Evolutionary conservation across 768 basidiomycete genomes (phyloP).

Genomic region (Russula virescens): DNA sequence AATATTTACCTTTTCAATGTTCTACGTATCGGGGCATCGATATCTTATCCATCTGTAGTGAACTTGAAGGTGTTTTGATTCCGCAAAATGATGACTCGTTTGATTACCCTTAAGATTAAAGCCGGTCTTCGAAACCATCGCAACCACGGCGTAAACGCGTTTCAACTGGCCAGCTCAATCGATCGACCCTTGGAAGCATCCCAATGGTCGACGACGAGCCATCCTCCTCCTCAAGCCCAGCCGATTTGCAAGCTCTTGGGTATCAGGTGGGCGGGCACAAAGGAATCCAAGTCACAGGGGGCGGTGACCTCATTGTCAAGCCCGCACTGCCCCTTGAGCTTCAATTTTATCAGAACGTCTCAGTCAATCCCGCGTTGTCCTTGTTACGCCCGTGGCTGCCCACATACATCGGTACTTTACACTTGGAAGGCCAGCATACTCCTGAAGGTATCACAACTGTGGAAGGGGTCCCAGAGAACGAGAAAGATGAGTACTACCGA

Average conservation of each 20-base stretch:
- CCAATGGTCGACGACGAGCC: constrained; percentile 5
- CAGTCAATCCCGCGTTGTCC: constrained; percentile 37
- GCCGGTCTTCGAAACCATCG: neutral
- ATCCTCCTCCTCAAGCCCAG: neutral
- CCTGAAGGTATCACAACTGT: constrained; percentile 16
- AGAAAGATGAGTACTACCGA: constrained; percentile 44
- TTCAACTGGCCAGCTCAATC: neutral
- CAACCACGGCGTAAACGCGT: neutral
- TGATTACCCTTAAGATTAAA: too few species aligned
- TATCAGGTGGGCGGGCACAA: constrained; percentile 80
- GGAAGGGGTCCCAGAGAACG: constrained; percentile 26
- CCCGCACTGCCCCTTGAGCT: constrained; percentile 59
- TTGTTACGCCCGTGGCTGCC: constrained; percentile 59
- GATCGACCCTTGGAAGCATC: neutral
- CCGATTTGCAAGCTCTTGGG: constrained; percentile 32
- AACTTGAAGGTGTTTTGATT: neutral
- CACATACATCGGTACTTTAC: constrained; percentile 73
- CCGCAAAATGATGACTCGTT: too few species aligned
- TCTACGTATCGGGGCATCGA: neutral
- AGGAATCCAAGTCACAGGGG: constrained; percentile 63
- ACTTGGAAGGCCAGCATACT: constrained; percentile 51
- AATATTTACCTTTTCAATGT: too few species aligned
- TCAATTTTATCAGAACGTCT: constrained; percentile 61
- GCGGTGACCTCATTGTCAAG: constrained; percentile 79
- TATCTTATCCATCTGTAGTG: neutral